phyloP scores from a whole-genome alignment of 495 filamentous ascomycete genomes.

The Lophiostoma macrostomum region DNA sequence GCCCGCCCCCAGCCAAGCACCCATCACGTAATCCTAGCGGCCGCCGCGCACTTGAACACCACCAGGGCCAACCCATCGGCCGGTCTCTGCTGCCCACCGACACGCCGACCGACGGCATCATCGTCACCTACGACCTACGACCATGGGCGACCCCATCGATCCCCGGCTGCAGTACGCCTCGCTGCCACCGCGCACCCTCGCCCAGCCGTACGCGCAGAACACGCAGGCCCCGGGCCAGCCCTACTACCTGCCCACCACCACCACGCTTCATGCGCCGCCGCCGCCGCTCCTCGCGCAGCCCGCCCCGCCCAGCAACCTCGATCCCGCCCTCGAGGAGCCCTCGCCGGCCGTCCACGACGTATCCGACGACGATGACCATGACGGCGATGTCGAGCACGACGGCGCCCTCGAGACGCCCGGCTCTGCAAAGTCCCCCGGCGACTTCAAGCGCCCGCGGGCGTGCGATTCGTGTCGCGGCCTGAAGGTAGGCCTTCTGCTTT shows the following conservation, averaged over 20 bases:
- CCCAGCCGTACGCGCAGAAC: slow-evolving; percentile 22
- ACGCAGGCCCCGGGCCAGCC: slow-evolving; percentile 19
- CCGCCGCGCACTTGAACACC: slow-evolving; percentile 1
- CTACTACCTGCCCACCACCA: slow-evolving; percentile 26
- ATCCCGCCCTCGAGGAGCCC: slow-evolving; percentile 29
- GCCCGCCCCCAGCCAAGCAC: background rate
- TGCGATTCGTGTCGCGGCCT: slow-evolving; percentile 88
- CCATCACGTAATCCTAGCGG: too few species aligned
- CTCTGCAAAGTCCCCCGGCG: slow-evolving; percentile 34
- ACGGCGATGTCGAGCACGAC: slow-evolving; percentile 19
- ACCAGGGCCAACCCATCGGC: background rate
- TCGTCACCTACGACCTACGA: background rate
- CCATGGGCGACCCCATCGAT: slow-evolving; percentile 20
- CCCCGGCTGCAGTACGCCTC: slow-evolving; percentile 27
- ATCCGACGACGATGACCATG: slow-evolving; percentile 18
- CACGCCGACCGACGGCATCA: slow-evolving; percentile 8
- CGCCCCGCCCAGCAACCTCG: slow-evolving; percentile 22
- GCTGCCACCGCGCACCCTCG: slow-evolving; percentile 9
- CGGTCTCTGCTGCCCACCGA: slow-evolving; percentile 9
- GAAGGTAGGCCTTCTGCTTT: slow-evolving; percentile 68
- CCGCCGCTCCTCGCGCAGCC: background rate
- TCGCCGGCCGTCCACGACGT: slow-evolving; percentile 18
- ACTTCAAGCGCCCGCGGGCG: slow-evolving; percentile 77
- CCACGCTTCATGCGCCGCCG: slow-evolving; percentile 9
- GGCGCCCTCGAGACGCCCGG: slow-evolving; percentile 18